Evolutionary conservation across 345 rosid species (phyloP).

Genomic region (Salix udensis): DNA sequence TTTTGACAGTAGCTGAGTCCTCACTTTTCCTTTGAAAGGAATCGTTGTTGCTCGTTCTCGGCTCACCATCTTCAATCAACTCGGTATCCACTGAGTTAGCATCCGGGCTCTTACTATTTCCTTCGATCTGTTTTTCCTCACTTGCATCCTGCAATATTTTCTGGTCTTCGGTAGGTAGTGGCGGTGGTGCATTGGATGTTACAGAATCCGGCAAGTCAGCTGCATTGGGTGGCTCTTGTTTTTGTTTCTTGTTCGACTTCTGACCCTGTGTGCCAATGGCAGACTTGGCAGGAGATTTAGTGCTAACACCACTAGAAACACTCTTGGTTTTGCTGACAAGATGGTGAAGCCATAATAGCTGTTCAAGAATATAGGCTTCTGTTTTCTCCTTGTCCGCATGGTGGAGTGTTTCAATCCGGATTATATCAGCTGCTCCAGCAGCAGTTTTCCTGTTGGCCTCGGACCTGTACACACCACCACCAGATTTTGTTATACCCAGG

Average conservation of each 20-base stretch:
- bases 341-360: conserved; percentile 76
- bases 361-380: conserved; percentile 75
- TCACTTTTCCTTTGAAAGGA: conserved; percentile 39
- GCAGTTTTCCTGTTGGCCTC: conserved; percentile 48
- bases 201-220: neutral
- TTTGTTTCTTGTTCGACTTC: conserved; percentile 17
- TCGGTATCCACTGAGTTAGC: conserved; percentile 32
- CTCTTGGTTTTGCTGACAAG: conserved; percentile 51
- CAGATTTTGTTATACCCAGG: neutral
- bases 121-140: conserved; percentile 22
- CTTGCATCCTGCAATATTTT: conserved; percentile 33
- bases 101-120: conserved; percentile 49
- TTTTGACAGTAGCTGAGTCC: conserved; percentile 31
- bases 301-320: conserved; percentile 1
- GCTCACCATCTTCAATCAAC: conserved; percentile 41
- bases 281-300: conserved; percentile 19
- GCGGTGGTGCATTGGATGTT: conserved; percentile 11
- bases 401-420: conserved; percentile 76
- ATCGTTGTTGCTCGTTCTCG: conserved; percentile 47
- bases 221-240: conserved; percentile 18
- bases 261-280: neutral
- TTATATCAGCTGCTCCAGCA: conserved; percentile 43
- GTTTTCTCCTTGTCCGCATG: conserved; percentile 80
- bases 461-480: conserved; percentile 39
- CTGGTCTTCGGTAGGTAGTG: conserved; percentile 40